These are phyloP conservation scores for Nepenthes alata DNA, from an alignment of 179 eudicot genomes.

Conservation along the genomic window DNA sequence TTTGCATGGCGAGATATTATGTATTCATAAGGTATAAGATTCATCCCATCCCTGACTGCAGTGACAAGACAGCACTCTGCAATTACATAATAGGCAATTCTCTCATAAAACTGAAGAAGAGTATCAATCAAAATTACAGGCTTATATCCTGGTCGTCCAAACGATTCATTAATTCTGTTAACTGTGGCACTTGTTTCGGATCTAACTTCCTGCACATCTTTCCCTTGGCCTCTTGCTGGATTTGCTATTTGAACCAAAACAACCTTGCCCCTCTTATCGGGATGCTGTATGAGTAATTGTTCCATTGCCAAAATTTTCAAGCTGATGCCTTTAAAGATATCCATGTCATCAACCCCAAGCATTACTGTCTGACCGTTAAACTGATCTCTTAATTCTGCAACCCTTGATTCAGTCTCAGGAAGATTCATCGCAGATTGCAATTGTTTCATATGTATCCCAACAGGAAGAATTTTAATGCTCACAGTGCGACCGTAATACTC, in stretches of 20 bases:
- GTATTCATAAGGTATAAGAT: slow-evolving; percentile 84
- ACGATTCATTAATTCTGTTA: slow-evolving; percentile 33
- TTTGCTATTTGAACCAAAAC: slow-evolving; percentile 73
- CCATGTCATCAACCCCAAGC: slow-evolving; percentile 89
- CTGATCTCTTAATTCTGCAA: slow-evolving; percentile 27
- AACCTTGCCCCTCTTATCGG: slow-evolving; percentile 37
- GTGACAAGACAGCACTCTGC: slow-evolving; percentile 91
- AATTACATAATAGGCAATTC: slow-evolving; percentile 41
- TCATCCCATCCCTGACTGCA: slow-evolving; percentile 96
- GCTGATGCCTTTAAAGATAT: slow-evolving; percentile 75
- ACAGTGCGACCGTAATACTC: slow-evolving; percentile 82
- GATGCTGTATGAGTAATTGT: slow-evolving; percentile 38
- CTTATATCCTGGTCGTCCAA: slow-evolving; percentile 41
- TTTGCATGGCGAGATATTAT: slow-evolving; percentile 74
- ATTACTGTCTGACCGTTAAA: slow-evolving; percentile 52
- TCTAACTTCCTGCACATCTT: slow-evolving; percentile 49
- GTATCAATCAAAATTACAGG: slow-evolving; percentile 63
- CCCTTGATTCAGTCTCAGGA: slow-evolving; percentile 34
- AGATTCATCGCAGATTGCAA: slow-evolving; percentile 35
- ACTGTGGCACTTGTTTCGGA: slow-evolving; percentile 40
- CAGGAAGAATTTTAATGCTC: slow-evolving; percentile 66
- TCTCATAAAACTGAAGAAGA: slow-evolving; percentile 47
- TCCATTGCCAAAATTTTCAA: slow-evolving; percentile 73
- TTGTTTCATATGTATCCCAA: slow-evolving; percentile 81
- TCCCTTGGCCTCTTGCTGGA: slow-evolving; percentile 62